Evolutionary conservation across 2,329 filamentous ascomycete genomes (phyloP).

Genomic region (Ploettnerulaceae sp.): DNA sequence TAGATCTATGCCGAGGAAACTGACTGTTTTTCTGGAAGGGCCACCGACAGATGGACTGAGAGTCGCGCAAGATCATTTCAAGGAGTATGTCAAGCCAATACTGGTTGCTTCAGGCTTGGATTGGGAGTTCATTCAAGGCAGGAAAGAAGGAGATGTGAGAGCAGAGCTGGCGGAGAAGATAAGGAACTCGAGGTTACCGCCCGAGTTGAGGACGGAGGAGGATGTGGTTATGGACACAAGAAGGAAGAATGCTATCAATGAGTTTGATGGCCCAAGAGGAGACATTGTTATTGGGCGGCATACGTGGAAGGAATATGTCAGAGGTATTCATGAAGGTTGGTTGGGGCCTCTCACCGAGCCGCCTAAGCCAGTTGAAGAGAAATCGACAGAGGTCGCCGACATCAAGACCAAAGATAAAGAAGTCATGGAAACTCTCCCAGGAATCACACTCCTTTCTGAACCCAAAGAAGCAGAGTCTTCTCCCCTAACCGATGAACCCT

Average conservation of each 20-base stretch:
- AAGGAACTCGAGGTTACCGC: slow-evolving; percentile 57
- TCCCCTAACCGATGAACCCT: slow-evolving; percentile 16
- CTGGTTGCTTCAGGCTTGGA: slow-evolving; percentile 85
- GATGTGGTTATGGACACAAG: slow-evolving; percentile 61
- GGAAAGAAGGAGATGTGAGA: slow-evolving; percentile 87
- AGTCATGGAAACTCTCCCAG: slow-evolving; percentile 25
- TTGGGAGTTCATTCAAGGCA: slow-evolving; percentile 92
- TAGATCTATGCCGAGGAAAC: slow-evolving; percentile 70
- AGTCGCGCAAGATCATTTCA: slow-evolving; percentile 87
- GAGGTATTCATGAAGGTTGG: slow-evolving; percentile 94
- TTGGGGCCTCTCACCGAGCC: slow-evolving; percentile 74
- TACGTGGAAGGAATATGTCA: slow-evolving; percentile 95
- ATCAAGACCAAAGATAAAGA: slow-evolving; percentile 12
- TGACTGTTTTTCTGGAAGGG: slow-evolving; percentile 80
- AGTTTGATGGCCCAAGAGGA: slow-evolving; percentile 70
- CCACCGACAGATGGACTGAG: slow-evolving; percentile 84
- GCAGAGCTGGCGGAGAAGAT: slow-evolving; percentile 84
- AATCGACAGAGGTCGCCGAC: slow-evolving; percentile 12
- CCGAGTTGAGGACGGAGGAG: slow-evolving; percentile 35
- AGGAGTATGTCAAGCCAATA: slow-evolving; percentile 92
- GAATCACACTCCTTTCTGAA: slow-evolving; percentile 28
- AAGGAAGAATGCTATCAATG: slow-evolving; percentile 59
- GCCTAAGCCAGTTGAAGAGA: slow-evolving; percentile 33
- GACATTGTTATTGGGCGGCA: slow-evolving; percentile 88
- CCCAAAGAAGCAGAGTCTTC: slow-evolving; percentile 25